These are phyloP conservation scores for Candolleomyces efflorescens DNA, from an alignment of 768 basidiomycete species.

Conservation along the genomic window DNA sequence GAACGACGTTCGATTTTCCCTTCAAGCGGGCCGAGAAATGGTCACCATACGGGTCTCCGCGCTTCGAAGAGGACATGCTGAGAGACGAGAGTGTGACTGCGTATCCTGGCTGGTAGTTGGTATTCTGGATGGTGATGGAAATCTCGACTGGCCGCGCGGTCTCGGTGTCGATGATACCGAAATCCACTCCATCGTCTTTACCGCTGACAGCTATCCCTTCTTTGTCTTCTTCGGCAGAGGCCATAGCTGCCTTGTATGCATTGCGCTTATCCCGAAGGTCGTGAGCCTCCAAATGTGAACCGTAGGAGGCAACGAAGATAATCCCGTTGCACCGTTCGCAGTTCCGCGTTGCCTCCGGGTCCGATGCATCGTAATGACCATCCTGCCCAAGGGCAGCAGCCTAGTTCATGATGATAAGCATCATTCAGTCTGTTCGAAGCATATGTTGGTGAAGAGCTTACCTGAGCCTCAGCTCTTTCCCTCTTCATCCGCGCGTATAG, in stretches of 20 bases:
- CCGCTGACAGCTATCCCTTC: constrained; percentile 38
- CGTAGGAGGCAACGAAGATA: constrained; percentile 17
- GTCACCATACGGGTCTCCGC: constrained; percentile 17
- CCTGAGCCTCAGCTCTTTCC: background rate
- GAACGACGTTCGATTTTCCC: constrained; percentile 25
- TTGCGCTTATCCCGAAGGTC: constrained; percentile 23
- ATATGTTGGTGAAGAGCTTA: background rate
- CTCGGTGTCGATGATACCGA: constrained; percentile 39
- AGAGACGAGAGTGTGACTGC: constrained; percentile 19
- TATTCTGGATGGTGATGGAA: constrained; percentile 22
- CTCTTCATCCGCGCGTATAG: constrained; percentile 12
- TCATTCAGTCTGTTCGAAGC: background rate
- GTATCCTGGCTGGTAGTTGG: constrained; percentile 1
- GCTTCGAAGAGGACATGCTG: constrained; percentile 18
- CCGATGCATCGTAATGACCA: background rate
- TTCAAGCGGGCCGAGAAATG: constrained; percentile 31
- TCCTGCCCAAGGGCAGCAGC: background rate
- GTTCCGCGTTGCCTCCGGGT: background rate
- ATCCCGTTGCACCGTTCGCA: constrained; percentile 23
- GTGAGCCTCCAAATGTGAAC: constrained; percentile 27
- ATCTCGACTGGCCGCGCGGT: constrained; percentile 25
- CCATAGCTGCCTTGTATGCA: constrained; percentile 28
- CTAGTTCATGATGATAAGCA: background rate
- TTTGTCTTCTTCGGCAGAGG: constrained; percentile 43
- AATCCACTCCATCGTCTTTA: constrained; percentile 36